These are phyloP conservation scores for Lunasporangiospora selenospora DNA, from an alignment of 192 early-diverging fungal species.

Conservation along the genomic window DNA sequence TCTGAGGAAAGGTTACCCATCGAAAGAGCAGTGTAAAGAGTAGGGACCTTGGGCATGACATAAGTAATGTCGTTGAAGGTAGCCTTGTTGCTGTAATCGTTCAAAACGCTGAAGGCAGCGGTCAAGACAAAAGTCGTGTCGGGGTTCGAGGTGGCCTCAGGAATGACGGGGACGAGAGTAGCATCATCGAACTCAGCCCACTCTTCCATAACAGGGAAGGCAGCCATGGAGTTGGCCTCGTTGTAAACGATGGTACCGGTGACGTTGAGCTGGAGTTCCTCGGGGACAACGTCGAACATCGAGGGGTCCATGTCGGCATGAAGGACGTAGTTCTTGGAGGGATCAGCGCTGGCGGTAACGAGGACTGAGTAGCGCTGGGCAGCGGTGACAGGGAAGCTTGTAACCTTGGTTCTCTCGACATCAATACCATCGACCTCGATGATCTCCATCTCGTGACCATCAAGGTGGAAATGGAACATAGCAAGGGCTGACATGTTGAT, in stretches of 20 bases:
- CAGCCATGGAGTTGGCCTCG: slow-evolving; percentile 16
- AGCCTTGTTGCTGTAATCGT: slow-evolving; percentile 81
- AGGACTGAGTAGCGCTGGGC: slow-evolving; percentile 87
- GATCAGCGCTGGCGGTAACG: slow-evolving; percentile 70
- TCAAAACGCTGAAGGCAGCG: slow-evolving; percentile 67
- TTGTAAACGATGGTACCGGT: slow-evolving; percentile 66
- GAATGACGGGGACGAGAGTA: slow-evolving; percentile 55
- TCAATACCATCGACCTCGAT: slow-evolving; percentile 86
- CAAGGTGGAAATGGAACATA: slow-evolving; percentile 81
- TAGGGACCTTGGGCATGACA: slow-evolving; percentile 67
- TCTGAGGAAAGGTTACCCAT: slow-evolving; percentile 58
- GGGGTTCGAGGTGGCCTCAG: slow-evolving; percentile 47
- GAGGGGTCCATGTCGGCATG: slow-evolving; percentile 77
- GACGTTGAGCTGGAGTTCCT: slow-evolving; percentile 61
- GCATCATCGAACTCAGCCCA: slow-evolving; percentile 65
- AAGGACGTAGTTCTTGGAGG: slow-evolving; percentile 69
- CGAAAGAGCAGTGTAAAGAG: slow-evolving; percentile 69
- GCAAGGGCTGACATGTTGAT: slow-evolving; percentile 83
- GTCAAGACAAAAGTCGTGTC: slow-evolving; percentile 61
- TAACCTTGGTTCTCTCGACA: slow-evolving; percentile 59
- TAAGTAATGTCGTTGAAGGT: slow-evolving; percentile 82
- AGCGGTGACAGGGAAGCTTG: slow-evolving; percentile 65
- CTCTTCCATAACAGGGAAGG: slow-evolving; percentile 23
- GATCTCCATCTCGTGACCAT: slow-evolving; percentile 76
- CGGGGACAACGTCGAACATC: slow-evolving; percentile 78